These are phyloP conservation scores for Globisporangium ultimum DNA, from an alignment of 352 stramenopile species.

Conservation along the genomic window DNA sequence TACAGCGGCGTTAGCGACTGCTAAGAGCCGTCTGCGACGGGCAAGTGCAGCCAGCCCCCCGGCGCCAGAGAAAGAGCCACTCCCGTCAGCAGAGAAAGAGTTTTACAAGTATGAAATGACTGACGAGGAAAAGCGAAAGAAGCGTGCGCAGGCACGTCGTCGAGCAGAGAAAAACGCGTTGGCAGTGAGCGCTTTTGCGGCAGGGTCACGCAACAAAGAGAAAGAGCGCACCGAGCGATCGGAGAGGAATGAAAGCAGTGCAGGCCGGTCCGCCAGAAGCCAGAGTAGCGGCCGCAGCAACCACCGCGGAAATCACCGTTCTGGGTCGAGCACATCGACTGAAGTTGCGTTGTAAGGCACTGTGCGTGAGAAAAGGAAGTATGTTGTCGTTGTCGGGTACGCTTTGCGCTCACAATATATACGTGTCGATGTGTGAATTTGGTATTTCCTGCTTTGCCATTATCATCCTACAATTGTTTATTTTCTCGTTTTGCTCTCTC, in stretches of 20 bases:
- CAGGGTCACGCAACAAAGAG: constrained; percentile 4
- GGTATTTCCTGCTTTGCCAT: too few species aligned
- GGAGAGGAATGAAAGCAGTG: constrained; percentile 12
- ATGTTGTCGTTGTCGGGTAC: too few species aligned
- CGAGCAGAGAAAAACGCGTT: constrained; percentile 60
- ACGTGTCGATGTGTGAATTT: too few species aligned
- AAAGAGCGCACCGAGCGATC: constrained; percentile 2
- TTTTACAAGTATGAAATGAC: constrained; percentile 85
- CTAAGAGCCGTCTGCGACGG: constrained; percentile 55
- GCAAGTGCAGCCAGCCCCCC: constrained; percentile 21
- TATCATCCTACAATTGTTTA: too few species aligned
- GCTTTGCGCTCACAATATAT: too few species aligned
- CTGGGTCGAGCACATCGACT: constrained; percentile 21
- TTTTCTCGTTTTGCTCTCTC: too few species aligned
- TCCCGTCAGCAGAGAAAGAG: constrained; percentile 54
- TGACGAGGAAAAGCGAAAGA: constrained; percentile 71
- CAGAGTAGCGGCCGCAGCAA: constrained; percentile 20
- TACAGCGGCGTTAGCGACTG: constrained; percentile 42
- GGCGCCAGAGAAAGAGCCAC: constrained; percentile 7
- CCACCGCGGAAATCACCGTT: constrained; percentile 16
- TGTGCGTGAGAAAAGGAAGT: too few species aligned
- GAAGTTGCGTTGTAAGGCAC: constrained; percentile 22
- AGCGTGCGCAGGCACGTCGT: constrained; percentile 60
- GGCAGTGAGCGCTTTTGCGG: constrained; percentile 8
- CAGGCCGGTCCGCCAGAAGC: constrained; percentile 6